Evolutionary conservation across 2,329 filamentous ascomycete species (phyloP), one percentile per base, ranked within the genome.

Genomic region (Pseudopyricularia javanii): DNA sequence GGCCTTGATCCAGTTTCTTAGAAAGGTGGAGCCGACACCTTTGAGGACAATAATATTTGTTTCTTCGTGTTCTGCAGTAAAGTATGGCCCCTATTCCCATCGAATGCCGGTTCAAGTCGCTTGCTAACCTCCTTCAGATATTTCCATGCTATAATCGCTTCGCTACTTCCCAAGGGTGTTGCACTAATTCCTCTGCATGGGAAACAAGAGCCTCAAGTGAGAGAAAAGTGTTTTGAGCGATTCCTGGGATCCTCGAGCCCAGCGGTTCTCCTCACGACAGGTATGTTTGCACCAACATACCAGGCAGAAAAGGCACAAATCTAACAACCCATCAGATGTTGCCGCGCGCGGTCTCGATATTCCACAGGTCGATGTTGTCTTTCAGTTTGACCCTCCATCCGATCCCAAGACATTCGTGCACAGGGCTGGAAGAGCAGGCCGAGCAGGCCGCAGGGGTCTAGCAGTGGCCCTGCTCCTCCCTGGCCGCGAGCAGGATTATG

Each of bases 371-470:
- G 91, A 97, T 63, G 76, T 96, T 1, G 91, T 96, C 3, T 79
- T 95, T 2, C 91, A 97, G 64, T 75, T 96, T 32, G 91, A 97
- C 63, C 86, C 61, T 69, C 89, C 63, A 1, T 88, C 85, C 40
- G 91, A 96, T 61, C 88, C 91, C 0, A 97, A 97, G 66, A 90
- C 87, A 11, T 97, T 97, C 62, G 88, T 98, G 55, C 93, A 98
- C 67, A 85, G 93, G 5, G 86, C 93, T 28, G 93, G 93, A 1
- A 79, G 93, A 57, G 89, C 93, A 1, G 93, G 93, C 0, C 79
- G 93, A 22, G 95, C 95, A 64, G 91, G 91, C 0, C 78, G 91
- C 56, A 83, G 85, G 56, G 93, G 93, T 0, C 70, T 96, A 20
- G 89, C 90, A 14, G 80, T 97, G 1, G 83, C 94, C 1, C 84